Evolutionary conservation across 1,284 basidiomycete genomes (phyloP).

Genomic region (Volvariella surrecta): DNA sequence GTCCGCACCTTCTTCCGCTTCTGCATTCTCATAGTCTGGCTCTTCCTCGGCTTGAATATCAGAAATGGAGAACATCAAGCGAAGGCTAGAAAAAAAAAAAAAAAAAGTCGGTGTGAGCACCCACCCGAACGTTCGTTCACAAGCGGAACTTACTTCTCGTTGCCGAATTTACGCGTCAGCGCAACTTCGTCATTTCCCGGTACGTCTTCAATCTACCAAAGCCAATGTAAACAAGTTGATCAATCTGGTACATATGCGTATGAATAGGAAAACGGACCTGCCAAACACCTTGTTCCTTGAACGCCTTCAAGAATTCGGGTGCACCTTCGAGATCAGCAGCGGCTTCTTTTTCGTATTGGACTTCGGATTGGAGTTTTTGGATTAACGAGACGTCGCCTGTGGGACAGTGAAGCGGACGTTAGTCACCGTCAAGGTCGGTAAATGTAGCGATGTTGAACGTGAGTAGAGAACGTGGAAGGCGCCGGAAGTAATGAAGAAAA

Average conservation of each 20-base stretch:
- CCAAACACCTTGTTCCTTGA: conserved; percentile 76
- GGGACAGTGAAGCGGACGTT: no score
- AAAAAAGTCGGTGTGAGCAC: background rate
- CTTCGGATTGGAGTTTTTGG: conserved; percentile 75
- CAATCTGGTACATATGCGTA: background rate
- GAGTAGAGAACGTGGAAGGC: no score
- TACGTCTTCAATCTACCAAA: conserved; percentile 61
- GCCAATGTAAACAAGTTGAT: conserved; percentile 3
- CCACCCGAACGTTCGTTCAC: background rate
- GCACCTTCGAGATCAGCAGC: conserved; percentile 27
- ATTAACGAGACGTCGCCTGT: conserved; percentile 68
- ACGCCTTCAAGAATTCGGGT: conserved; percentile 75
- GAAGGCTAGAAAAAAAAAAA: conserved; percentile 46
- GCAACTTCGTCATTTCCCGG: conserved; percentile 78
- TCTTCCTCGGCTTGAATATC: conserved; percentile 51
- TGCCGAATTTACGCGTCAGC: conserved; percentile 80
- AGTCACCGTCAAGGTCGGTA: no score
- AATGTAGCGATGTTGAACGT: no score
- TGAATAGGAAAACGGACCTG: conserved; percentile 31
- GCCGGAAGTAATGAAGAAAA: background rate
- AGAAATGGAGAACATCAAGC: conserved; percentile 77
- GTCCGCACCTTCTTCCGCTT: conserved; percentile 31
- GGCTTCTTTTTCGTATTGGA: conserved; percentile 79
- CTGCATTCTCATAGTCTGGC: conserved; percentile 25
- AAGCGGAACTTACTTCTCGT: conserved; percentile 62